Evolutionary conservation across 2,329 filamentous ascomycete genomes (phyloP), one percentile per base, ranked within the genome.

Genomic region (Epichloe scottii): DNA sequence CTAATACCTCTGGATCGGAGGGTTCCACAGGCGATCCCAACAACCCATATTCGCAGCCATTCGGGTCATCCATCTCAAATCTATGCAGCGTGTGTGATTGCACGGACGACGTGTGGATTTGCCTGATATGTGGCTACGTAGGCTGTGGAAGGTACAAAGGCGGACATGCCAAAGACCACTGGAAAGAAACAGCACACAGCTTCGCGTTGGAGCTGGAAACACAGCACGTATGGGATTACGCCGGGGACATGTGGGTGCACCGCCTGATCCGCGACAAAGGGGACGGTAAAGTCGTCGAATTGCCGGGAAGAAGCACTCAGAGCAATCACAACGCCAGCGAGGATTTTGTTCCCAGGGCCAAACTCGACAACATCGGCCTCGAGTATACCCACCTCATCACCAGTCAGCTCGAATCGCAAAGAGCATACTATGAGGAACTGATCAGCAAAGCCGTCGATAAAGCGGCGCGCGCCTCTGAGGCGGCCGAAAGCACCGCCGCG

Each of bases 181-280:
- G 89, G 80, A 89, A 94, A 67, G 79, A 87, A 51, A 94, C 88
- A 3, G 81, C 82, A 4, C 93, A 98, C 66, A 87, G 86, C 56
- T 98, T 95, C 63, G 86, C 89, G 26, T 86, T 98, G 65, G 93
- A 98, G 64, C 80, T 97, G 38, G 82, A 85, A 55, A 95, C 89
- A 0, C 91, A 98, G 65, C 85, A 95, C 59, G 90, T 98, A 1
- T 98, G 93, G 93, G 93, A 98, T 67, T 98, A 98, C 57, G 88
- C 87, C 0, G 89, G 88, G 4, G 93, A 98, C 63, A 87, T 85
- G 62, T 98, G 95, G 76, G 93, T 97, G 46, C 93, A 98, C 67
- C 84, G 93, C 10, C 80, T 97, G 48, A 95, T 98, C 51, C 86
- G 95, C 57, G 89, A 89, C 62, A 95, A 96, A 70, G 84, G 88